Base-by-base conservation (phyloP, 495 filamentous ascomycete species). In the Tuber calosporum region DNA sequence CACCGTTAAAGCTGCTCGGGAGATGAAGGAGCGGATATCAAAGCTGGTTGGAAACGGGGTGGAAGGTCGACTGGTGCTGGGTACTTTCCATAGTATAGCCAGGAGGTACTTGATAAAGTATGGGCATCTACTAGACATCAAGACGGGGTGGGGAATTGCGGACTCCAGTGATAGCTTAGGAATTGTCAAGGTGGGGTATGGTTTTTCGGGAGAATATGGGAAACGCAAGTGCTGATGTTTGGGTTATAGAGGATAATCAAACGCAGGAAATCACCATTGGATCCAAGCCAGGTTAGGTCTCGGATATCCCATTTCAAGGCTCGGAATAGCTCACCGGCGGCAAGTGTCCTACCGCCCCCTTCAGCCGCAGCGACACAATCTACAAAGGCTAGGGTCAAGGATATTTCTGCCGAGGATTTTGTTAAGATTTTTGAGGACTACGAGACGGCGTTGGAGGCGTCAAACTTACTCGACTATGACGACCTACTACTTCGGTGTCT, bases 81-180 rank as follows among this genome's bases (percentile, higher is more conserved):
- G 96, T 20, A 99, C 96, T 15, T 99, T 99, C 78, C 96, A 99
- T 83, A 96, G 93, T 67, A 93, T 99, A 73, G 90, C 93, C 75
- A 87, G 93, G 42, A 87, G 92, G 71, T 99, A 97, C 82, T 86
- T 99, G 34, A 87, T 90, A 70, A 87, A 86, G 34, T 97, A 98
- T 84, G 96, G 96, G 36, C 87, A 92, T 80, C 84, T 92, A 69
- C 94, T 99, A 78, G 93, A 91, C 4, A 81, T 99, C 68, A 83
- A 84, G 73, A 89, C 90, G 79, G 92, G 91, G 45, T 99, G 98
- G 84, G 93, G 92, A 30, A 97, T 99, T 82, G 96, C 96, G 22
- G 96, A 99, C 82, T 90, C 88, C 45, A 85, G 86, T 9, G 96
- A 99, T 82, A 93, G 88, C 72, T 43, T 78, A 68, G 76, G 76